A percentile compares a stretch with the other conserved stretches of the same genome.
Conservation (phyloP, 2,329 filamentous ascomycete genomes). For the Hansfordia pulvinata region DNA sequence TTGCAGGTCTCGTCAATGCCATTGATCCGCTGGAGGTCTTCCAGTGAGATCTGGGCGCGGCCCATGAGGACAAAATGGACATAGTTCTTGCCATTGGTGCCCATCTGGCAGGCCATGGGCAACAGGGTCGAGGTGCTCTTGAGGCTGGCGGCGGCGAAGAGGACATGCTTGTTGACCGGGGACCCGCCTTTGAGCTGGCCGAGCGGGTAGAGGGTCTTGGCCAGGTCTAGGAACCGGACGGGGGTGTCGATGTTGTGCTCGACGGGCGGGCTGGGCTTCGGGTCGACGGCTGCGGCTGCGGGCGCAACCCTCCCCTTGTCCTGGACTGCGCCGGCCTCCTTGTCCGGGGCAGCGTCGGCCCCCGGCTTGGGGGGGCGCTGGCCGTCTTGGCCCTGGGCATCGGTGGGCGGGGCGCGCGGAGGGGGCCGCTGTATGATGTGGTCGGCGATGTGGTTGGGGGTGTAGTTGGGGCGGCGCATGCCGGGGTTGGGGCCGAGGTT, state of each 20-base stretch:
- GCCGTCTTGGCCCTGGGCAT: slow-evolving; percentile 2
- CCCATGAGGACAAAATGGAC: slow-evolving; percentile 78
- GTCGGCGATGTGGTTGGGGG: too few relatives aligned
- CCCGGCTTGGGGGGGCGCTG: slow-evolving; percentile 3
- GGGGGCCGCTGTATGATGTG: slow-evolving; percentile 1
- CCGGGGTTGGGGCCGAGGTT: slow-evolving; percentile 22
- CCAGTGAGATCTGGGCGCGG: slow-evolving; percentile 53
- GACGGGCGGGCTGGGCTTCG: slow-evolving; percentile 8
- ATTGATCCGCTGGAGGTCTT: slow-evolving; percentile 62
- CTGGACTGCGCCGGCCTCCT: too few relatives aligned
- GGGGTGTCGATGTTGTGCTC: slow-evolving; percentile 50
- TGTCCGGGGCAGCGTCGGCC: slow-evolving; percentile 2
- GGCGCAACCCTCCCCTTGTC: slow-evolving; percentile 1
- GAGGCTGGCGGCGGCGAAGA: slow-evolving; percentile 68
- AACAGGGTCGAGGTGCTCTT: slow-evolving; percentile 60
- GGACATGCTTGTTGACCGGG: slow-evolving; percentile 50
- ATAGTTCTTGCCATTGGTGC: slow-evolving; percentile 47
- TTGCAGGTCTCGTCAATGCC: slow-evolving; percentile 61
- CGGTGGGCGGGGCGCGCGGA: slow-evolving; percentile 4
- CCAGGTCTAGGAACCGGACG: slow-evolving; percentile 55
- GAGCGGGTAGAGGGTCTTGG: slow-evolving; percentile 46
- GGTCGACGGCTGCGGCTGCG: slow-evolving; percentile 7
- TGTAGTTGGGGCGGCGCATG: slow-evolving; percentile 23
- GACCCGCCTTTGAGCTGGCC: slow-evolving; percentile 35
- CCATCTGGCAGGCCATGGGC: slow-evolving; percentile 82